These are phyloP conservation scores for Chytridiales sp. DNA, from an alignment of 371 early-diverging fungal genomes.

Conservation along the genomic window DNA sequence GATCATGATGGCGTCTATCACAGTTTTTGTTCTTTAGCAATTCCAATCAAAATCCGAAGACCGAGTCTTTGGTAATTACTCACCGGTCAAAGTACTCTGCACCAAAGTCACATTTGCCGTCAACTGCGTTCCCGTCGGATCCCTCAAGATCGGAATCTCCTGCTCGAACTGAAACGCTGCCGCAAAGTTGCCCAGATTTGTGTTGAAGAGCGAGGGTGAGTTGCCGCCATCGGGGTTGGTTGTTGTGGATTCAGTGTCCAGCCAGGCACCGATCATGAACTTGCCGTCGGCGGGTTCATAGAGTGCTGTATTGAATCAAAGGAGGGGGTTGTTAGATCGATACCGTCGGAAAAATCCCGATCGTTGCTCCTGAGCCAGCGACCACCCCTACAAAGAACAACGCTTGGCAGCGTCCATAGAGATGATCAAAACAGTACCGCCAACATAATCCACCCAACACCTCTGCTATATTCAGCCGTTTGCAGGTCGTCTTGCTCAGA, in stretches of 20 bases:
- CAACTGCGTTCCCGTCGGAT: conserved; percentile 5
- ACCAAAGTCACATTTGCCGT: conserved; percentile 18
- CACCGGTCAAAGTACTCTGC: conserved; percentile 20
- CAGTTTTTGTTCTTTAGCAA: background rate
- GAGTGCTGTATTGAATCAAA: conserved; percentile 1
- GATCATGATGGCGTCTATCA: conserved; percentile 30
- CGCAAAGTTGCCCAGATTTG: conserved; percentile 29
- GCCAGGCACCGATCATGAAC: conserved; percentile 20
- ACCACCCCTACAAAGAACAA: no score
- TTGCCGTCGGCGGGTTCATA: conserved; percentile 31
- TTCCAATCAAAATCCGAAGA: background rate
- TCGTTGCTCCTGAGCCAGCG: no score
- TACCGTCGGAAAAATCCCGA: no score
- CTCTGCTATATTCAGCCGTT: no score
- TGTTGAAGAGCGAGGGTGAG: conserved; percentile 33
- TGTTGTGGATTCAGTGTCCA: conserved; percentile 13
- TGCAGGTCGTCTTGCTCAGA: no score
- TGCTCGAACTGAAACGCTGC: conserved; percentile 30
- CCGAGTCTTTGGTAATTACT: background rate
- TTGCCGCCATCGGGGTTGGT: conserved; percentile 19
- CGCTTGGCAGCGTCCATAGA: no score
- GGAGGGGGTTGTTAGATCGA: no score
- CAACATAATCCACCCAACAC: no score
- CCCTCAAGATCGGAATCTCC: conserved; percentile 26
- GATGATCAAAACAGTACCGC: no score